Base-by-base conservation (phyloP, 495 filamentous ascomycete genomes). In the Penicillium psychrofluorescens region DNA sequence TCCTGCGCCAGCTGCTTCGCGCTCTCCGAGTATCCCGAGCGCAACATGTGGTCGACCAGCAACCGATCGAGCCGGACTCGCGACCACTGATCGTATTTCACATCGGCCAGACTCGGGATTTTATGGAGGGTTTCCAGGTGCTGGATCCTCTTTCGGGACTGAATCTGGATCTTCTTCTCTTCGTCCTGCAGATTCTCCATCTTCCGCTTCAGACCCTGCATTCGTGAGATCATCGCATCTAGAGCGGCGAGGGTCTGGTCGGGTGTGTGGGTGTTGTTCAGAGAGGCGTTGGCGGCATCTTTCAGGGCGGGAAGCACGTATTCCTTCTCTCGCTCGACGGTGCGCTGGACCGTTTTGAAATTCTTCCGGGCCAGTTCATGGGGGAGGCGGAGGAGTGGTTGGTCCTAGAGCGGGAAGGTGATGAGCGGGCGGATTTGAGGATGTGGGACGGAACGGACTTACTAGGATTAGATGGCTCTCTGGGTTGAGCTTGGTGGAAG, bases 11-110 rank as follows among this genome's bases (percentile, higher is more conserved):
- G 64, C 33, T 79, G 75, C 40, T 67, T 71, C 8, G 91, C 92
- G 59, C 84, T 92, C 12, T 85, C 78, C 29, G 74, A 75, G 59
- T 91, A 94, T 15, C 91, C 91, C 43, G 81, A 81, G 22, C 92
- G 77, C 35, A 96, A 65, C 57, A 97, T 69, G 64, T 94, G 95
- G 62, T 98, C 92, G 33, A 94, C 86, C 37, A 98, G 60, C 34
- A 97, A 68, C 16, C 94, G 74, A 67, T 95, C 84, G 43, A 97
- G 70, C 29, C 92, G 76, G 9, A 78, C 72, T 32, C 84, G 75
- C 34, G 85, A 86, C 94, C 94, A 98, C 41, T 78, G 70, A 53
- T 96, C 94, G 64, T 97, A 98, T 51, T 88, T 89, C 44, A 94
- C 88, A 66, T 97, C 94, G 35, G 85, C 84, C 53, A 96, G 66